Conservation (phyloP, 2,329 filamentous ascomycete genomes). For the Penicillium decumbens region DNA sequence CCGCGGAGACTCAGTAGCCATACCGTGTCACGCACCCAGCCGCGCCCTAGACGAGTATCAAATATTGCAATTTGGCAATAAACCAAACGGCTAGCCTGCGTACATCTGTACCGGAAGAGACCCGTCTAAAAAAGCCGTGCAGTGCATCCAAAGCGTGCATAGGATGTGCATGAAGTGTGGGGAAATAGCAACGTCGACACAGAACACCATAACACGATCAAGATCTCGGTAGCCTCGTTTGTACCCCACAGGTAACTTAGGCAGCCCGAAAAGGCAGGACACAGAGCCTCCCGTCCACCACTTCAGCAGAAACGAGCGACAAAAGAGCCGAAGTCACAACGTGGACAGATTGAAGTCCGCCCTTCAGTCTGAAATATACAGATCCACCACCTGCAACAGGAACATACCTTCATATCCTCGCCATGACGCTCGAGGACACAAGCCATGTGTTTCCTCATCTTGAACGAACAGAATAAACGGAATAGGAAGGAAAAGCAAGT, state of each 20-base stretch:
- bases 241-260: not conserved
- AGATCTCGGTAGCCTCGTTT: not conserved
- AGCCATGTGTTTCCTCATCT: too few relatives aligned
- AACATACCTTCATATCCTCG: not conserved
- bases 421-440: not conserved
- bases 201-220: too few relatives aligned
- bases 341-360: not conserved
- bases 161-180: not conserved
- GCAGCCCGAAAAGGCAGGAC: not conserved
- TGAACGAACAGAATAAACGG: not conserved
- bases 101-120: constrained; percentile 5
- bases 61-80: constrained; percentile 6
- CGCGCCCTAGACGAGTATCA: constrained; percentile 2
- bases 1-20: constrained; percentile 4
- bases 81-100: constrained; percentile 9
- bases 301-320: not conserved
- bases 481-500: not conserved
- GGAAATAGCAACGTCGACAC: not conserved
- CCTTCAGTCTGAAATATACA: not conserved
- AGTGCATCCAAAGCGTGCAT: not conserved
- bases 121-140: constrained; percentile 1
- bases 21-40: constrained; percentile 12
- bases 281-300: not conserved
- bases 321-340: not conserved
- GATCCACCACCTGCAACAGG: not conserved